A percentile compares a stretch with the other conserved stretches of the same genome.
phyloP scores from a whole-genome alignment of 2,329 filamentous ascomycete species.

The Bertia moriformis region DNA sequence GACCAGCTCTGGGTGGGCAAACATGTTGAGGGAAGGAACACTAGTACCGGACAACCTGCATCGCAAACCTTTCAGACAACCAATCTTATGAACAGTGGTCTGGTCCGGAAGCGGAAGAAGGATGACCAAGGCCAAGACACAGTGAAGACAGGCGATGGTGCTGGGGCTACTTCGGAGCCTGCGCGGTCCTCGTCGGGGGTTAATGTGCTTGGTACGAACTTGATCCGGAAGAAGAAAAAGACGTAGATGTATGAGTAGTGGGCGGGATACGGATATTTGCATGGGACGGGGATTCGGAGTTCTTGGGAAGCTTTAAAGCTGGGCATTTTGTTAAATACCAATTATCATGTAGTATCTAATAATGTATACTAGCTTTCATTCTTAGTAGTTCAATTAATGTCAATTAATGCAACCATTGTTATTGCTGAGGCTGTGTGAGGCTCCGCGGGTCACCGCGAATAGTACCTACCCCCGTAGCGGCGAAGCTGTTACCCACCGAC shows the following conservation, averaged over 20 bases:
- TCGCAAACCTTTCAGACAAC: neutral
- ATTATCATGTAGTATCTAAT: too few species aligned
- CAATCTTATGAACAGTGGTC: neutral
- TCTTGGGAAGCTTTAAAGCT: too few species aligned
- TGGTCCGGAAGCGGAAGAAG: neutral
- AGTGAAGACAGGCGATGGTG: neutral
- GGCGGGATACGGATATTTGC: neutral
- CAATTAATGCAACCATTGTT: too few species aligned
- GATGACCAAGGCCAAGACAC: neutral
- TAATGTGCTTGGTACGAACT: neutral
- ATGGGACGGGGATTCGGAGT: neutral
- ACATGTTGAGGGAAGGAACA: neutral
- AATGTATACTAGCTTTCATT: too few species aligned
- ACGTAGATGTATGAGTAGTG: too few species aligned
- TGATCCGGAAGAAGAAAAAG: slow-evolving; percentile 1
- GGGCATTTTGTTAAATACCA: neutral
- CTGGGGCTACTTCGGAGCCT: neutral
- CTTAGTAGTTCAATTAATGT: too few species aligned
- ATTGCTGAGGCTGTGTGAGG: too few species aligned
- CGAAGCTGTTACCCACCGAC: too few species aligned
- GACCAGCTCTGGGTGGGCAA: neutral
- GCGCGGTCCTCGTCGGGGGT: neutral
- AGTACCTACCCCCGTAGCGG: too few species aligned
- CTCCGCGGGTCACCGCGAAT: too few species aligned
- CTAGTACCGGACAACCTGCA: neutral